Conservation (phyloP, 768 basidiomycete species). For the Guyanaporus albipodus region DNA sequence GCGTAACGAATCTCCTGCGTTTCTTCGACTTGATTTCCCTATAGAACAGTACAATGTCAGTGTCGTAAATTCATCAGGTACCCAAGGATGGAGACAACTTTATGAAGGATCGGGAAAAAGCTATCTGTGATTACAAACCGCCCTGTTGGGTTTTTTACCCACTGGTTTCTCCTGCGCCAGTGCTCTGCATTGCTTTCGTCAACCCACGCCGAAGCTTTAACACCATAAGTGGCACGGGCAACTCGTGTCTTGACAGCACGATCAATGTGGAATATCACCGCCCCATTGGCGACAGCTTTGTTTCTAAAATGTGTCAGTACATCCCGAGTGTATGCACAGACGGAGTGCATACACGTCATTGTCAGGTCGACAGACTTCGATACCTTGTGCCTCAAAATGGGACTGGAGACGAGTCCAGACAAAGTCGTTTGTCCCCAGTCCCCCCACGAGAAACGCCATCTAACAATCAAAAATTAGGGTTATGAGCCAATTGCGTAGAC, state of each 20-base stretch:
- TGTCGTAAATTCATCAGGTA: neutral
- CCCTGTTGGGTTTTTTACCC: neutral
- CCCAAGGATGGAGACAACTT: neutral
- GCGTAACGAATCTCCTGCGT: neutral
- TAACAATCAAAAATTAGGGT: neutral
- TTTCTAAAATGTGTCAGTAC: conserved; percentile 1
- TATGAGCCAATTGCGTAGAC: too few relatives aligned
- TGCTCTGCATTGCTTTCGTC: conserved; percentile 4
- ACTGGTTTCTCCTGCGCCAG: neutral
- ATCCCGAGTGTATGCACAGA: neutral
- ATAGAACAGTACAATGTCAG: neutral
- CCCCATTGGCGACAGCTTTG: conserved; percentile 10
- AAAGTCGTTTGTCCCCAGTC: conserved; percentile 3
- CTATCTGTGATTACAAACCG: neutral
- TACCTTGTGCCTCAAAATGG: neutral
- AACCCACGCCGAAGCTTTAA: neutral
- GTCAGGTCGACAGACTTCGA: conserved; percentile 5
- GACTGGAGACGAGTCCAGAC: conserved; percentile 6
- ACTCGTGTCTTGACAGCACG: conserved; percentile 1
- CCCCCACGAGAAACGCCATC: conserved; percentile 13
- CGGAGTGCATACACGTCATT: conserved; percentile 5
- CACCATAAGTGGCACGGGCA: conserved; percentile 3
- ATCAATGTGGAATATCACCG: conserved; percentile 2
- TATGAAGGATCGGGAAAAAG: conserved; percentile 1
- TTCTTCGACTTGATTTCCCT: conserved; percentile 4